Evolutionary conservation across 768 basidiomycete genomes (phyloP).

Genomic region (Leccinum subtestaceum): DNA sequence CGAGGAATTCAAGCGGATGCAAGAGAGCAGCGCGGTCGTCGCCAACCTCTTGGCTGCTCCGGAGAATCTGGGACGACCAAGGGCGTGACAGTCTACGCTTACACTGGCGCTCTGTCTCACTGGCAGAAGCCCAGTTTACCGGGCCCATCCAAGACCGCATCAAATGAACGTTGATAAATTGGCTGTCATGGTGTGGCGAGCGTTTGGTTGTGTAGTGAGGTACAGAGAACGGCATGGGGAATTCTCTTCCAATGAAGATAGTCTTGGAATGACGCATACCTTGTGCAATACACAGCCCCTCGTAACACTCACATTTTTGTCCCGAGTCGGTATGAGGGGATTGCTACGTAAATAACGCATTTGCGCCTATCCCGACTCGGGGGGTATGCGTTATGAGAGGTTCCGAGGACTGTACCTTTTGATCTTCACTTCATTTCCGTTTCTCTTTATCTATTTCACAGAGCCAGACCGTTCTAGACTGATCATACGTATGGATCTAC

Average conservation of each 20-base stretch:
- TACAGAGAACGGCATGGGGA: too few species aligned
- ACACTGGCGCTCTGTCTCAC: neutral
- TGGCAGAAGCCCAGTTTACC: too few species aligned
- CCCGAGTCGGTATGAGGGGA: neutral
- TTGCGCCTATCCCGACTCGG: neutral
- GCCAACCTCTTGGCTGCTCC: slow-evolving; percentile 49
- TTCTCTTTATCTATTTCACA: too few species aligned
- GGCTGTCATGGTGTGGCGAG: neutral
- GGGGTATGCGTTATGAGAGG: too few species aligned
- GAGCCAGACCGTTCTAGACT: too few species aligned
- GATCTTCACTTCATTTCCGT: too few species aligned
- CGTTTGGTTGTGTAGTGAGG: neutral
- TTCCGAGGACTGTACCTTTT: too few species aligned
- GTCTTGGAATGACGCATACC: too few species aligned
- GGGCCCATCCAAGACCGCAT: neutral
- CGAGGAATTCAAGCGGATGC: slow-evolving; percentile 48
- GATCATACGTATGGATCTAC: too few species aligned
- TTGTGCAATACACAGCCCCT: too few species aligned
- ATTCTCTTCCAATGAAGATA: too few species aligned
- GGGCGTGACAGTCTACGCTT: slow-evolving; percentile 1
- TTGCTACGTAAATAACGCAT: neutral
- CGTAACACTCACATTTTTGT: neutral
- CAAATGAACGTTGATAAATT: neutral
- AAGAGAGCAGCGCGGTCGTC: slow-evolving; percentile 29
- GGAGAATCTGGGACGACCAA: slow-evolving; percentile 56